Evolutionary conservation across 108 stramenopile genomes (phyloP).

Genomic region (Skeletonema costatum): DNA sequence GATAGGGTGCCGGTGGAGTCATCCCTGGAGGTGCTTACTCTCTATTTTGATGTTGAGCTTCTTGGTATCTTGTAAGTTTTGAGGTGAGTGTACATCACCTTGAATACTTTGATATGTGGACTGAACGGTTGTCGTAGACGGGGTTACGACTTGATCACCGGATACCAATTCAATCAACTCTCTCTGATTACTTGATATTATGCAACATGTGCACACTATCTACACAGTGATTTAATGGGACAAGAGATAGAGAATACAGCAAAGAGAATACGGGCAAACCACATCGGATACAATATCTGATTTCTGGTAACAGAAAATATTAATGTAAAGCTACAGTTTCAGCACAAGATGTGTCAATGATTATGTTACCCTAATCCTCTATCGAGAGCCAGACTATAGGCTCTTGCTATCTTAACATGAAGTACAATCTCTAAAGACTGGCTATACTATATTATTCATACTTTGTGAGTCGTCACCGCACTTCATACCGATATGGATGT

Average conservation of each 20-base stretch:
- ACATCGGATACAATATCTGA: not conserved
- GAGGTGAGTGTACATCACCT: constrained; percentile 56
- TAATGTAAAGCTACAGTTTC: not conserved
- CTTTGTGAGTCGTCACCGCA: too few species aligned
- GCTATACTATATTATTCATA: too few species aligned
- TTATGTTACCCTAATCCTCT: too few species aligned
- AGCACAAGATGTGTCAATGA: too few species aligned
- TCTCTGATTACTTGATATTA: constrained; percentile 62
- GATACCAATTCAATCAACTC: constrained; percentile 81
- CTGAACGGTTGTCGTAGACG: not conserved
- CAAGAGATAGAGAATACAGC: not conserved
- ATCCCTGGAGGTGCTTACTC: constrained; percentile 94
- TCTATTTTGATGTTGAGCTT: constrained; percentile 96
- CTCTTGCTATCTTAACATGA: too few species aligned
- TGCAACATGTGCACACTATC: not conserved
- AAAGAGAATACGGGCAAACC: not conserved
- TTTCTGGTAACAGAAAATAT: not conserved
- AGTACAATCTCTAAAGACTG: too few species aligned
- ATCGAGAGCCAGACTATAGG: too few species aligned
- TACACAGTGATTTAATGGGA: not conserved
- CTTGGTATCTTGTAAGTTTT: constrained; percentile 57
- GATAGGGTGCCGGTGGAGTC: constrained; percentile 86
- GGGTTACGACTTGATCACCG: not conserved
- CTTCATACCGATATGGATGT: too few species aligned
- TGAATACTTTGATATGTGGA: not conserved